These are phyloP conservation scores for Trichoderma asperelloides DNA, from an alignment of 495 filamentous ascomycete species.

Conservation along the genomic window DNA sequence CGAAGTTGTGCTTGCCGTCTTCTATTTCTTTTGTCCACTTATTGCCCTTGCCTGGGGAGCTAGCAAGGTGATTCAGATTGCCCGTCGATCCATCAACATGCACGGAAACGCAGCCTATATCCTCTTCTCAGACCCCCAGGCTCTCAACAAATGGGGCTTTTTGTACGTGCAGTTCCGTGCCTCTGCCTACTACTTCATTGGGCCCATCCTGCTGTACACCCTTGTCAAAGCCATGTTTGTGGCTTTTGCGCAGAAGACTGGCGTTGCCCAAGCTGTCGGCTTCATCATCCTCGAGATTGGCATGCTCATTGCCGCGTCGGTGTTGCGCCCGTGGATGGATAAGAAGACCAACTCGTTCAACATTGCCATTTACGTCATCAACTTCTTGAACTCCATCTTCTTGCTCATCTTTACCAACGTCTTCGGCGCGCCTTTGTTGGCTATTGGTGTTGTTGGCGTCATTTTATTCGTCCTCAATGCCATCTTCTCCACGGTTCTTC, in stretches of 20 bases:
- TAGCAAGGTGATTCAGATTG: constrained; percentile 81
- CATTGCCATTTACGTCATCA: constrained; percentile 81
- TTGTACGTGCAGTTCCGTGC: constrained; percentile 96
- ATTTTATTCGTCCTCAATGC: constrained; percentile 91
- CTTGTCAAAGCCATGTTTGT: constrained; percentile 88
- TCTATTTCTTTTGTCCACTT: constrained; percentile 79
- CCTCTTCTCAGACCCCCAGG: constrained; percentile 86
- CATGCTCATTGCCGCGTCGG: constrained; percentile 67
- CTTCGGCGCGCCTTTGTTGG: constrained; percentile 75
- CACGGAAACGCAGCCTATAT: constrained; percentile 98
- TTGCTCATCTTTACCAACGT: constrained; percentile 72
- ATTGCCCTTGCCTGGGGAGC: constrained; percentile 75
- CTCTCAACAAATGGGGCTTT: constrained; percentile 99
- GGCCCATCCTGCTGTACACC: constrained; percentile 73
- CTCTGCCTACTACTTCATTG: constrained; percentile 93
- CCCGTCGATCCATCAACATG: constrained; percentile 77
- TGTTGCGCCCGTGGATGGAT: constrained; percentile 95
- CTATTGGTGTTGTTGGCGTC: constrained; percentile 88
- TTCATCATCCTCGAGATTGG: constrained; percentile 78
- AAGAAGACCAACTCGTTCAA: constrained; percentile 98
- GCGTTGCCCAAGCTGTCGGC: constrained; percentile 72
- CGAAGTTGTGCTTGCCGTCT: constrained; percentile 78
- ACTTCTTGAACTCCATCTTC: constrained; percentile 86
- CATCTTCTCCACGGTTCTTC: constrained; percentile 72
- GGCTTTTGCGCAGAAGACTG: constrained; percentile 64